Percentiles rank a stretch among this genome's conserved stretches.
phyloP scores from a whole-genome alignment of 1,284 basidiomycete species.

The Cryptococcus hybrid region DNA sequence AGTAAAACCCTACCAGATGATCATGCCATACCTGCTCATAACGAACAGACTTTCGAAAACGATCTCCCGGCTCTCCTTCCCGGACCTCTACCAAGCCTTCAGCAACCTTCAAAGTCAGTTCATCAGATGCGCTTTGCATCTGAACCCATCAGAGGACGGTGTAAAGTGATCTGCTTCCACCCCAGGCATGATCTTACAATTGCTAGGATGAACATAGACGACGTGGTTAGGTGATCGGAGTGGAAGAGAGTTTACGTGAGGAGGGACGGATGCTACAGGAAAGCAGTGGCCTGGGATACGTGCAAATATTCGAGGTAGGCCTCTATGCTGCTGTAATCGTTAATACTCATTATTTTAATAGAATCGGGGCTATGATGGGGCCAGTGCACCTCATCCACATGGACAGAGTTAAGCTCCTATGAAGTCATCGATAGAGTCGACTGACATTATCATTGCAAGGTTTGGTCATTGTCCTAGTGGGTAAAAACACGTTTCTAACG shows the following conservation, averaged over 20 bases:
- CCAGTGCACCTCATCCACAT: constrained; percentile 93
- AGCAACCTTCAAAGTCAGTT: no score
- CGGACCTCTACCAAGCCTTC: no score
- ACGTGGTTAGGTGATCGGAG: constrained; percentile 67
- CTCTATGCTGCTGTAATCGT: neutral
- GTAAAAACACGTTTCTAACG: neutral
- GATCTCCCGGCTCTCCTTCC: constrained; percentile 63
- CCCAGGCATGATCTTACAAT: constrained; percentile 89
- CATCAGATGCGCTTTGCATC: constrained; percentile 60
- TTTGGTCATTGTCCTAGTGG: constrained; percentile 72
- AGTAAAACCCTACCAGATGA: constrained; percentile 26
- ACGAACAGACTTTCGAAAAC: constrained; percentile 63
- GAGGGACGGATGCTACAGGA: constrained; percentile 53
- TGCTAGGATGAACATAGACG: constrained; percentile 62
- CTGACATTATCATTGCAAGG: constrained; percentile 48
- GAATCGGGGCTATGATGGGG: constrained; percentile 98
- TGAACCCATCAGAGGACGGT: constrained; percentile 75
- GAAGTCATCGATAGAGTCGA: neutral
- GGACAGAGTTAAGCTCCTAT: constrained; percentile 54
- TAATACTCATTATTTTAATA: constrained; percentile 42
- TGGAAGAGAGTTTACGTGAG: constrained; percentile 69
- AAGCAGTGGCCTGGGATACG: constrained; percentile 60
- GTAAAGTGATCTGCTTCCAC: constrained; percentile 88
- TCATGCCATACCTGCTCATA: neutral
- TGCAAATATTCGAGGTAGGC: constrained; percentile 83